A percentile compares a stretch with the other conserved stretches of the same genome.
phyloP scores from a whole-genome alignment of 2,329 filamentous ascomycete genomes.

The Tolypocladium nubicola region DNA sequence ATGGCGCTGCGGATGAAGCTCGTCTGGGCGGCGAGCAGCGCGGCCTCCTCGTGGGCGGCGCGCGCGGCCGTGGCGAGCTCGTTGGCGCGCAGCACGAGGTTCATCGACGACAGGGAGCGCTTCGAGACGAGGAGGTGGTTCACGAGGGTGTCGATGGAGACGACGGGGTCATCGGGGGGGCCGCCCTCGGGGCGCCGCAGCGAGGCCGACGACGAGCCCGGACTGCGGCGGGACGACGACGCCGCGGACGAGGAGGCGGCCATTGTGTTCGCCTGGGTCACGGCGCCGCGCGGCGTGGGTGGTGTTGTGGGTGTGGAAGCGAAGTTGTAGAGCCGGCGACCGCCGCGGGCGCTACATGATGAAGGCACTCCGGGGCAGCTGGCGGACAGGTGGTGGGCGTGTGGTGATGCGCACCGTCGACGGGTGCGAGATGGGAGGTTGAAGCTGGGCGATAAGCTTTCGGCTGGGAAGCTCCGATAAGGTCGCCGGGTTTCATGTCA shows the following conservation, averaged over 20 bases:
- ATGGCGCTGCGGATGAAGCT: slow-evolving; percentile 57
- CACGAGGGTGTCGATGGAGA: slow-evolving; percentile 64
- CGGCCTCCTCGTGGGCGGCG: slow-evolving; percentile 65
- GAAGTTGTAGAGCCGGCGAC: background rate
- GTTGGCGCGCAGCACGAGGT: slow-evolving; percentile 74
- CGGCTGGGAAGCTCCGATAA: background rate
- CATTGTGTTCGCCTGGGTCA: slow-evolving; percentile 8
- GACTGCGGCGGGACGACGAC: slow-evolving; percentile 23
- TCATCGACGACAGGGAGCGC: slow-evolving; percentile 74
- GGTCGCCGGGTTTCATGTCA: background rate
- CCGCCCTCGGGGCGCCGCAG: slow-evolving; percentile 18
- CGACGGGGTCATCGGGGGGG: slow-evolving; percentile 6
- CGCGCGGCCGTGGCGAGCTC: slow-evolving; percentile 73
- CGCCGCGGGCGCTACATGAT: slow-evolving; percentile 1
- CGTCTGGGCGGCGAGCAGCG: slow-evolving; percentile 59
- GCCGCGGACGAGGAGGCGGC: slow-evolving; percentile 22
- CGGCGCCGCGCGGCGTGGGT: background rate
- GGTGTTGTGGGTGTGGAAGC: background rate
- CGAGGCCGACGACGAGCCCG: slow-evolving; percentile 24
- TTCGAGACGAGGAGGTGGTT: slow-evolving; percentile 79
- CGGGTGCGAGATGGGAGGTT: background rate
- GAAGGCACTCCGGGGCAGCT: background rate
- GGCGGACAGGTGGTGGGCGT: background rate
- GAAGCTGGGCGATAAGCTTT: background rate
- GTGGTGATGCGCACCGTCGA: background rate